Evolutionary conservation across 176 grass and related monocot species (phyloP).

Genomic region (Tillandsia fasciculata): DNA sequence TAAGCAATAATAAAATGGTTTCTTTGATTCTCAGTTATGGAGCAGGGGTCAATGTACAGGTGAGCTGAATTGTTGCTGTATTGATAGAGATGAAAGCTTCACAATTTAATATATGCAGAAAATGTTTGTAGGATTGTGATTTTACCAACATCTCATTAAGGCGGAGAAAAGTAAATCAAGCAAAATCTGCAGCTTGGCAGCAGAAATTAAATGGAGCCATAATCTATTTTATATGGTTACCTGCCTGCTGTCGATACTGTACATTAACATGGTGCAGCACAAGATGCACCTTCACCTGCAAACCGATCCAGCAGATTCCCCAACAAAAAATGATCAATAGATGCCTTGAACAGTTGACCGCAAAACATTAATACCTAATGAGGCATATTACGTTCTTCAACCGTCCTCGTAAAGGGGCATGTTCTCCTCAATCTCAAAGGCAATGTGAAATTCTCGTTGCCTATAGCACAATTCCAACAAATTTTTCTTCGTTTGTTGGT

Average conservation of each 20-base stretch:
- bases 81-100: no score
- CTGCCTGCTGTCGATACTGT: neutral
- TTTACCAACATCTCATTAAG: neutral
- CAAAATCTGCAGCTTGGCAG: neutral
- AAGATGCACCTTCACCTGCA: neutral
- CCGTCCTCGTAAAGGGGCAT: neutral
- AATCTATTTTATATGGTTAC: neutral
- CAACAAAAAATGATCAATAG: neutral
- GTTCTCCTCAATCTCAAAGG: slow-evolving; percentile 17
- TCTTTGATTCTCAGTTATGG: no score
- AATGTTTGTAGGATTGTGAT: no score
- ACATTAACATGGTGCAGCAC: neutral
- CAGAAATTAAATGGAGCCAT: neutral
- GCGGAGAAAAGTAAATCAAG: neutral
- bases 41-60: no score
- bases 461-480: slow-evolving; percentile 5
- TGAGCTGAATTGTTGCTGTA: no score
- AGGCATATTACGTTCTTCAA: neutral
- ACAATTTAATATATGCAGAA: no score
- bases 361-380: neutral
- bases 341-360: neutral
- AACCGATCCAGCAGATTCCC: neutral
- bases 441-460: slow-evolving; percentile 11
- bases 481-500: slow-evolving; percentile 11
- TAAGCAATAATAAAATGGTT: no score